Base-by-base conservation (phyloP, 192 early-diverging fungal genomes). In the Coemansia sp. region DNA sequence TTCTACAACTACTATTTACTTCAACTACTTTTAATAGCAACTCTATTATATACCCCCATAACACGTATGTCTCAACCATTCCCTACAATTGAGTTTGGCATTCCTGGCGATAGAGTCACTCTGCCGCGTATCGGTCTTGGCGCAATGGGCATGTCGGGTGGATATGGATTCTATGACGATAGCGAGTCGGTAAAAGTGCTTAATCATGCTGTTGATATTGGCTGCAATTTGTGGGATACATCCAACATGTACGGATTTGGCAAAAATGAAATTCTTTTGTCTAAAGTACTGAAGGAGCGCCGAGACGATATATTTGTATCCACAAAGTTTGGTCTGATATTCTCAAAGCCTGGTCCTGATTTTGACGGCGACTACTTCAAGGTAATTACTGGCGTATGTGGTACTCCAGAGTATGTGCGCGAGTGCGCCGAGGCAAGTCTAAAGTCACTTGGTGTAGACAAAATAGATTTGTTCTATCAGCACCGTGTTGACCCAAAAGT, bases 151-250 rank as follows among this genome's bases (percentile, higher is more conserved):
- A 63, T 86, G 76, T 70, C 64, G 0, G 64, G 37, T 17, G 55
- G 62, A 30, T 86, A 84, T 30, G 72, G 71, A 4, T 9, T 52
- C 22, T 43, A 44, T 5, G 59, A 76, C 42, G 76, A 73, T 9
- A 18, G 57, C 0, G 62, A 81, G 49, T 79, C 81, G 10, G 19
- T 74, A 8, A 62, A 68, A 23, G 64, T 78, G 0, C 66, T 83
- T 27, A 69, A 83, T 53, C 69, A 69, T 18, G 74, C 83, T 4
- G 73, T 80, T 53, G 81, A 83, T 38, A 57, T 82, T 27, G 84
- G 84, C 25, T 81, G 79, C 54, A 80, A 62, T 4, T 71, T 80
- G 59, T 82, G 81, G 83, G 85, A 89, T 59, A 85, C 83, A 0
- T 62, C 81, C 30, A 78, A 89, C 62, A 53, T 85, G 39, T 85